Base-by-base conservation (phyloP, 2,329 filamentous ascomycete species). In the Scytalidium lignicola region DNA sequence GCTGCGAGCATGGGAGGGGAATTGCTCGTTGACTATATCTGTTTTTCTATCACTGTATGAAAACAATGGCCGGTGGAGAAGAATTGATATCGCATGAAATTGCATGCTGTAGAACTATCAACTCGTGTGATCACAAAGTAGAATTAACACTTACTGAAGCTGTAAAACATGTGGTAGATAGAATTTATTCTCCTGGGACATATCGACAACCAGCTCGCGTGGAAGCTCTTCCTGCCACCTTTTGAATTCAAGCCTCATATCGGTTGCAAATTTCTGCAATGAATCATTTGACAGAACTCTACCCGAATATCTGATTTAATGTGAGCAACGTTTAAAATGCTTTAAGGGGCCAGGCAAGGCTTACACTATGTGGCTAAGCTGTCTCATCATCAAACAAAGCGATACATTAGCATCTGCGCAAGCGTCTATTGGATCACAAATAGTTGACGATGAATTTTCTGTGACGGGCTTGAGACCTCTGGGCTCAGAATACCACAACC, bases 381-480 rank as follows among this genome's bases (percentile, higher is more conserved):
- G 48, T 26, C 43, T 50, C 48, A 50, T 50, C 48, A 50, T 50
- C 21, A 46, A 41, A 43, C 48, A 50, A 29, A 50, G 48, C 32
- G 29, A 40, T 9, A 50, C 28, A 43, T 46, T 50, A n/a, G 48
- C 48, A 40, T 46, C 37, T n/a, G 48, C 32, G 29, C 43, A 50
- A 20, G 48, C 43, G 18, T 50, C 43, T 20, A 50, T 42, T n/a
- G 48, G 48, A 42, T 50, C 22, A 20, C 20, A 42, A 23, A 40
- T 28, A 12, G n/a, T 39, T 28, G 44, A 21, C 29, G n/a, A 37
- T 13, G 37, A 21, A 7, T 46, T 21, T 15, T 41, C 19, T 23
- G 28, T 41, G 13, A 2, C 32, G 26, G 44, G 29, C 44, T 23
- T 40, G n/a, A 37, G 32, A 40, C 41, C 29, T 40, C 41, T 41